These are phyloP conservation scores for Globisporangium solare DNA, from an alignment of 352 stramenopile species.

Conservation along the genomic window DNA sequence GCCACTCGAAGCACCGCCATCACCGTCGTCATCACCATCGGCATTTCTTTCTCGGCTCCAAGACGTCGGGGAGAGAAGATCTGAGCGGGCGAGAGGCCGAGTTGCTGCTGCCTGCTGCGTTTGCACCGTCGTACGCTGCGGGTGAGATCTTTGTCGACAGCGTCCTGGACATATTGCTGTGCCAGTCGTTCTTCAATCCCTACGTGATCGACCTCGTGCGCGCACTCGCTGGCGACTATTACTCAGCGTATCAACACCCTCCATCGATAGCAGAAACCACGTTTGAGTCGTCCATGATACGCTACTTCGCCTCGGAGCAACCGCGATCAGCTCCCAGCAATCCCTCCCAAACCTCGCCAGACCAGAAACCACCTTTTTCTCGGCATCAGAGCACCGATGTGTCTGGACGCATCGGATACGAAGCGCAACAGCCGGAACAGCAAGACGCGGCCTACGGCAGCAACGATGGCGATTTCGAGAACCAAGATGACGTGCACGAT, in stretches of 20 bases:
- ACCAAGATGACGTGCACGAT: neutral
- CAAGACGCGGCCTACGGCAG: neutral
- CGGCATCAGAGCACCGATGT: neutral
- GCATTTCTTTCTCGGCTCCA: conserved; percentile 4
- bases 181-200: conserved; percentile 71
- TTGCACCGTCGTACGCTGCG: conserved; percentile 45
- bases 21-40: neutral
- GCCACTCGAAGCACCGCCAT: neutral
- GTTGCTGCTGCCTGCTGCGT: conserved; percentile 23
- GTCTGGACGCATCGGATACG: too few relatives aligned
- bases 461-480: neutral
- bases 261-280: conserved; percentile 14
- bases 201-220: conserved; percentile 60
- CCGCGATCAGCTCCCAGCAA: neutral
- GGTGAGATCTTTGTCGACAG: conserved; percentile 59
- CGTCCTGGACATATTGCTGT: conserved; percentile 57
- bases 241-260: conserved; percentile 9
- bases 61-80: conserved; percentile 15
- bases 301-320: conserved; percentile 16
- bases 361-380: neutral
- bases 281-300: conserved; percentile 28
- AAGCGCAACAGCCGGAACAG: neutral
- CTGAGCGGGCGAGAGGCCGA: conserved; percentile 15
- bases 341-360: too few relatives aligned
- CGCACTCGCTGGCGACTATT: conserved; percentile 41